phyloP scores from a whole-genome alignment of 2,329 filamentous ascomycete species.

The Ceratocystis cacaofunesta region DNA sequence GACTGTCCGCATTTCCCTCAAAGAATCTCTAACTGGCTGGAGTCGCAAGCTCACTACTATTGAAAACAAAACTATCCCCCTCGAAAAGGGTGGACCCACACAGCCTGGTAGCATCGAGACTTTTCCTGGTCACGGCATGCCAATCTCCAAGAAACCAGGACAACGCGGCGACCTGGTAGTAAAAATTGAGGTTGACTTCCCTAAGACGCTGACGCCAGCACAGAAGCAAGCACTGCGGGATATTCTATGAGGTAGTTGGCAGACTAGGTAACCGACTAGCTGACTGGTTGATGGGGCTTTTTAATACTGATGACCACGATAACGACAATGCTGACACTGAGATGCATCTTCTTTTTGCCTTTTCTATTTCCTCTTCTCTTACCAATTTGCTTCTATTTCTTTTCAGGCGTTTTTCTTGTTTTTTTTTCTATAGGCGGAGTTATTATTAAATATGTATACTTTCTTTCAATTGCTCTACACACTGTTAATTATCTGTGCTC shows the following conservation, averaged over 20 bases:
- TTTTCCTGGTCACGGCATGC: slow-evolving; percentile 85
- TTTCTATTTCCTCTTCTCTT: not conserved
- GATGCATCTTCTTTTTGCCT: not conserved
- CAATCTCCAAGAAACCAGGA: slow-evolving; percentile 73
- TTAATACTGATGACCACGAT: not conserved
- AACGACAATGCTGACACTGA: not conserved
- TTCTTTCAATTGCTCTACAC: slow-evolving; percentile 14
- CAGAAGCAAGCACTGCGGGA: slow-evolving; percentile 74
- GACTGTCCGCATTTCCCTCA: slow-evolving; percentile 67
- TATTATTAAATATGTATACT: not conserved
- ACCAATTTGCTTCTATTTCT: not conserved
- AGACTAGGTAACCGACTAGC: not conserved
- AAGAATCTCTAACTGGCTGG: slow-evolving; percentile 93
- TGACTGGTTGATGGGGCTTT: not conserved
- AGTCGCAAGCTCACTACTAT: slow-evolving; percentile 82
- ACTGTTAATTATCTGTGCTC: too few relatives aligned
- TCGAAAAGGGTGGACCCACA: slow-evolving; percentile 72
- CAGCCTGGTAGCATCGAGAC: slow-evolving; percentile 67
- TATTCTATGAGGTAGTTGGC: slow-evolving; percentile 42
- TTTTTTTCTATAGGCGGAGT: slow-evolving; percentile 2
- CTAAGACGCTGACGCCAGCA: slow-evolving; percentile 53
- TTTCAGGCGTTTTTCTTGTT: not conserved
- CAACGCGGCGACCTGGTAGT: slow-evolving; percentile 79
- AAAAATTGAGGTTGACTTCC: slow-evolving; percentile 86
- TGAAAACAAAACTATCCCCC: slow-evolving; percentile 68